phyloP scores from a whole-genome alignment of 2,329 filamentous ascomycete genomes.

The Fusarium miscanthi region DNA sequence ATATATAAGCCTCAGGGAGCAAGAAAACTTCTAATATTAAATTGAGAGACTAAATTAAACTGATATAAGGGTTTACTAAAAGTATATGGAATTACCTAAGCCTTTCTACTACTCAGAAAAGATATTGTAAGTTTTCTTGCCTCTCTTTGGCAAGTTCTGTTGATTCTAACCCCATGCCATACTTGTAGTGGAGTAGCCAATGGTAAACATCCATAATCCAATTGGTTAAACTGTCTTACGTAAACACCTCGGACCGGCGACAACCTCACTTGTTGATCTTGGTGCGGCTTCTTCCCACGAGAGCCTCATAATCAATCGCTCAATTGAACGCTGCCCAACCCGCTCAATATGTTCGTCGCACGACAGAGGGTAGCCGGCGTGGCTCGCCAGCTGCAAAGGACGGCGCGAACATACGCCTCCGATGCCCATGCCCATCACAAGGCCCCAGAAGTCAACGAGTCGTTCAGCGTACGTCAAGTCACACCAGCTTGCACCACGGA shows the following conservation, averaged over 20 bases:
- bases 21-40: background rate
- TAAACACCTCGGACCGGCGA: constrained; percentile 46
- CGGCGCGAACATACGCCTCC: constrained; percentile 65
- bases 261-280: constrained; percentile 45
- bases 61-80: background rate
- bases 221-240: constrained; percentile 48
- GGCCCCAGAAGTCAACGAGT: constrained; percentile 62
- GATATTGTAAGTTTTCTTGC: background rate
- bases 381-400: constrained; percentile 52
- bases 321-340: constrained; percentile 50
- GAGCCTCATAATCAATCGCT: constrained; percentile 44
- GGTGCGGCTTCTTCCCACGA: constrained; percentile 40
- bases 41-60: background rate
- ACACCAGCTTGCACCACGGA: constrained; percentile 27
- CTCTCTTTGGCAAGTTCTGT: background rate
- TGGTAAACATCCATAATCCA: constrained; percentile 29
- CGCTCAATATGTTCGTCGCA: constrained; percentile 55
- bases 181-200: constrained; percentile 12
- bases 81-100: background rate
- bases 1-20: background rate
- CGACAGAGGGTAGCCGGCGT: constrained; percentile 58
- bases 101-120: background rate
- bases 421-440: constrained; percentile 62
- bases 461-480: constrained; percentile 66
- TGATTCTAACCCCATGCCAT: background rate